A percentile compares a stretch with the other conserved stretches of the same genome.
Evolutionary conservation across 805 yeast genomes (phyloP).

Genomic region (Yamadazyma paraphyllophila): DNA sequence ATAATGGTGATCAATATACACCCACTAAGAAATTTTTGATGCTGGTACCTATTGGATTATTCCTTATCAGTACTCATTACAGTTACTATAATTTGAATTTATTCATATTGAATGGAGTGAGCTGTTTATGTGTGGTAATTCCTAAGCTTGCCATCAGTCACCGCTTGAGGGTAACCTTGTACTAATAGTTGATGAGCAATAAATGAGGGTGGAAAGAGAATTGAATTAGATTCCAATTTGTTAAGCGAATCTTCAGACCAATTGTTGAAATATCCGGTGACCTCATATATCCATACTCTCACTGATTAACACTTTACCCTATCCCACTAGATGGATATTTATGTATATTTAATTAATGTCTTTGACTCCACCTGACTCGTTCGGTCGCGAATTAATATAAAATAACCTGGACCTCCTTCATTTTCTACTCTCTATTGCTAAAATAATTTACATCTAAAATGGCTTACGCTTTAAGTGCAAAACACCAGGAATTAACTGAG

Average conservation of each 20-base stretch:
- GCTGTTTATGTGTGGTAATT: constrained; percentile 82
- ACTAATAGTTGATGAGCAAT: constrained; percentile 4
- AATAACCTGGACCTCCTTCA: not conserved
- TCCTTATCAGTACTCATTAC: constrained; percentile 85
- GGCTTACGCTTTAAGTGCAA: constrained; percentile 48
- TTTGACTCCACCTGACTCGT: constrained; percentile 6
- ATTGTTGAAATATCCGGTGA: not conserved
- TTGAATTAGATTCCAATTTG: too few species aligned
- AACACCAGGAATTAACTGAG: constrained; percentile 54
- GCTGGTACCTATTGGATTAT: constrained; percentile 88
- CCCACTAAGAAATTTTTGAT: constrained; percentile 92
- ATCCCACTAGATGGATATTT: not conserved
- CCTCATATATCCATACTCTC: not conserved
- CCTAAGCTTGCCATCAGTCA: constrained; percentile 88
- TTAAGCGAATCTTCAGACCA: not conserved
- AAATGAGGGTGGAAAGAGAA: too few species aligned
- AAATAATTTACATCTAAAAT: constrained; percentile 17
- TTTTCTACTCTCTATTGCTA: not conserved
- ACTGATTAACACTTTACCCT: not conserved
- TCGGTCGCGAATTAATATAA: constrained; percentile 2
- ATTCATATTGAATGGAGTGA: constrained; percentile 74
- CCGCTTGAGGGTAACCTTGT: constrained; percentile 65
- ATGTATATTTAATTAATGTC: not conserved
- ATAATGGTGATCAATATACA: constrained; percentile 94
- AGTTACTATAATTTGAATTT: constrained; percentile 77